Evolutionary conservation across 1,284 basidiomycete genomes (phyloP), one percentile per base, ranked within the genome.

Genomic region (Flammula alnicola): DNA sequence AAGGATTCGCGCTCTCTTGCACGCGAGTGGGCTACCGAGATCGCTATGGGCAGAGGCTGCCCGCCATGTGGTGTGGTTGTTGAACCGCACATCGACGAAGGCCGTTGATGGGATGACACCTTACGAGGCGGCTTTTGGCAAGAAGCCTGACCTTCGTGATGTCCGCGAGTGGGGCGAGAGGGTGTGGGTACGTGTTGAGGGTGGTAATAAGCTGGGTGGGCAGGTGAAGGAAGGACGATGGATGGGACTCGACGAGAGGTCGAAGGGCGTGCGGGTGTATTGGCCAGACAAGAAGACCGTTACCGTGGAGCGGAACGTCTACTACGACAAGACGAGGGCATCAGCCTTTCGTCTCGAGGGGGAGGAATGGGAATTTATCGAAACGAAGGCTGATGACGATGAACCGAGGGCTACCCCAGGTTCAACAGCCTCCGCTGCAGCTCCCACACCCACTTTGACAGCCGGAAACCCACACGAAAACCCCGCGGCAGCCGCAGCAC

Each of bases 1-100:
- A 27, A 42, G 54, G 1, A 60, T 65, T 1, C 56, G 61, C 1
- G 65, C 70, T 1, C 43, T 73, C 14, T 52, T 71, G 0, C 58
- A 63, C 47, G 56, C 49, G 1, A 60, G 47, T 39, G 47, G 42
- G 3, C 40, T 59, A 5, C 55, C 56, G n/a, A 30, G 42, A 10
- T 56, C 29, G 25, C 43, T 63, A 0, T 61, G 55, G 52, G 58
- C 35, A 3, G 54, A 61, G 11, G 58, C 53, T 11, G 50, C 62
- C 1, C 3, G 17, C 6, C 63, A 72, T 42, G 58, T 59, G 1
- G 58, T 66, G 0, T 77, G 67, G 56, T 39, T 76, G 16, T 64
- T 66, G 53, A 77, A 78, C 47, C 36, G 49, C 5, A 54, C 56
- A 0, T 47, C 37, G 5, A 63, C 51, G 2, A 44, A 51, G 7